Conservation (phyloP, 2,329 filamentous ascomycete species). For the Verticillium zaregamsianum region DNA sequence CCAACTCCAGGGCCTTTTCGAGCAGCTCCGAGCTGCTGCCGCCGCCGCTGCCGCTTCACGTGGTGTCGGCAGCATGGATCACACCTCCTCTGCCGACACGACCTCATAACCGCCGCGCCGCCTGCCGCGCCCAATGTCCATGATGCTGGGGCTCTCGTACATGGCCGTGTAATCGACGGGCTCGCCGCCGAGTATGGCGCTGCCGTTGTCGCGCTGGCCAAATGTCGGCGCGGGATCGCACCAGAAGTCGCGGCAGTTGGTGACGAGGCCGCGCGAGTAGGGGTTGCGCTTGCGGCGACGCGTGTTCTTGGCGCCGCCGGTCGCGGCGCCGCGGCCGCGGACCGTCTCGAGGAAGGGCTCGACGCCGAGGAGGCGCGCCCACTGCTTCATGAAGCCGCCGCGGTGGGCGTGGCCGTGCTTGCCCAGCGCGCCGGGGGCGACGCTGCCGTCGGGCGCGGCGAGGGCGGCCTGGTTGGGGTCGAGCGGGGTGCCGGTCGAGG, state of each 20-base stretch:
- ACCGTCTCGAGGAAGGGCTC: conserved; percentile 94
- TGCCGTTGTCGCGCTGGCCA: conserved; percentile 67
- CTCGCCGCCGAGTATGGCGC: conserved; percentile 72
- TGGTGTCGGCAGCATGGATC: conserved; percentile 6
- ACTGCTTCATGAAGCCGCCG: conserved; percentile 68
- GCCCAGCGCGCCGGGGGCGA: conserved; percentile 31
- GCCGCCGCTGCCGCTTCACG: too few relatives aligned
- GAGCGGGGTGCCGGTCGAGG: conserved; percentile 72
- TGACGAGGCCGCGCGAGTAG: conserved; percentile 76
- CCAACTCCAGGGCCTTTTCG: too few relatives aligned
- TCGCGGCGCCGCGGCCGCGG: conserved; percentile 72
- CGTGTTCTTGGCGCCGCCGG: conserved; percentile 34
- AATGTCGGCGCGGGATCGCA: conserved; percentile 83
- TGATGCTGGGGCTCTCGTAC: conserved; percentile 77
- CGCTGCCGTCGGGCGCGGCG: conserved; percentile 41
- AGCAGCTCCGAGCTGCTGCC: too few relatives aligned
- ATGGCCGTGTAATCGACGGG: conserved; percentile 81
- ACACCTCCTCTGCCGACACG: conserved; percentile 55
- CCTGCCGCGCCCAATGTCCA: conserved; percentile 47
- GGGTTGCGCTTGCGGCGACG: conserved; percentile 67
- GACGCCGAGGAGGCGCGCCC: conserved; percentile 81
- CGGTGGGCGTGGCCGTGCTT: conserved; percentile 50
- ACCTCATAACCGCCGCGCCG: conserved; percentile 58
- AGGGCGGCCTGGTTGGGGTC: conserved; percentile 62
- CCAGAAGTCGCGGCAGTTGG: conserved; percentile 96